These are phyloP conservation scores for Beauveria rudraprayagi DNA, from an alignment of 2,329 filamentous ascomycete species.

Conservation along the genomic window DNA sequence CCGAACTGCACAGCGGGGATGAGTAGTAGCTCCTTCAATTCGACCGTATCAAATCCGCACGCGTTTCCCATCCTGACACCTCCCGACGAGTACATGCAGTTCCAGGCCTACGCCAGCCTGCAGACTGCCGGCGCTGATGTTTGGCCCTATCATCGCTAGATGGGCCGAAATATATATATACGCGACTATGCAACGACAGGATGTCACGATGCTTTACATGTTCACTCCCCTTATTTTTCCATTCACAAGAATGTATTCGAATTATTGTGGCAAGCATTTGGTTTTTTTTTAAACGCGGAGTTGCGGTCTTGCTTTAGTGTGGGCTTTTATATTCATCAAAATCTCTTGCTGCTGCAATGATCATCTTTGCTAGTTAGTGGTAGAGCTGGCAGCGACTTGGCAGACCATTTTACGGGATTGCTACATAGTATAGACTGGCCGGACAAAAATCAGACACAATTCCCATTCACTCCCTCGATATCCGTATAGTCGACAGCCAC, in stretches of 20 bases:
- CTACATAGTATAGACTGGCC: neutral
- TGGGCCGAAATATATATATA: neutral
- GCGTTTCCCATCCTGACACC: constrained; percentile 3
- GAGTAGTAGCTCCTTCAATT: neutral
- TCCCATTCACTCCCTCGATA: neutral
- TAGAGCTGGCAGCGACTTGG: neutral
- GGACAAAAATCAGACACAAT: neutral
- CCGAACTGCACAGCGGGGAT: neutral
- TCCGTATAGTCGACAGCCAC: too few species aligned
- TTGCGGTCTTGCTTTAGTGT: neutral
- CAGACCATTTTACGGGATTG: neutral
- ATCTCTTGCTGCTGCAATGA: neutral
- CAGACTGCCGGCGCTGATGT: neutral
- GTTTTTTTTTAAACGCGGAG: neutral
- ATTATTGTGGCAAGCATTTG: neutral
- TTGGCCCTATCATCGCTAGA: constrained; percentile 11
- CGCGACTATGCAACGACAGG: neutral
- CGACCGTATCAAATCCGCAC: constrained; percentile 3
- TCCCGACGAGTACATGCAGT: constrained; percentile 10
- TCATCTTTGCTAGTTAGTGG: neutral
- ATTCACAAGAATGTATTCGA: neutral
- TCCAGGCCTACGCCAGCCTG: constrained; percentile 1
- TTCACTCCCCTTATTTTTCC: neutral
- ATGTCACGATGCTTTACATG: neutral
- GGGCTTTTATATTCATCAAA: neutral